phyloP scores from a whole-genome alignment of 306 rosid genomes.

The Cucumis melo region DNA sequence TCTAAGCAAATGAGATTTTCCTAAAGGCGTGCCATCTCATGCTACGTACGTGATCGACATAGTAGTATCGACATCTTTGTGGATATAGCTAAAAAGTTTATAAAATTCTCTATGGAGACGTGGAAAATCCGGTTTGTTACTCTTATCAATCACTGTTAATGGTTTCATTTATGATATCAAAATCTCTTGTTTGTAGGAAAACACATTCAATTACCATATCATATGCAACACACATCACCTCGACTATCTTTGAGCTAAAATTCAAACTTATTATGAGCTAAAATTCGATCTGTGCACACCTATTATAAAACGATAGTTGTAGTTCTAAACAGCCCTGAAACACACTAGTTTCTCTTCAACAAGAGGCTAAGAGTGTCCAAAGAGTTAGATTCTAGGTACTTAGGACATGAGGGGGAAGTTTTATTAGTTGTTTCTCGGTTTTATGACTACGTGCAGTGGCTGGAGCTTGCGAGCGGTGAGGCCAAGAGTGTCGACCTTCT shows the following conservation, averaged over 20 bases:
- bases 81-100: background rate
- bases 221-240: background rate
- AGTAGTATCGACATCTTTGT: background rate
- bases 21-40: background rate
- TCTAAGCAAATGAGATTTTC: background rate
- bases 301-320: background rate
- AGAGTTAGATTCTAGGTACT: background rate
- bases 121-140: background rate
- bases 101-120: background rate
- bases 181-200: background rate
- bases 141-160: background rate
- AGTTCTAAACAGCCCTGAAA: background rate
- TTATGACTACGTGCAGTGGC: conserved; percentile 44
- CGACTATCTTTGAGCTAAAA: background rate
- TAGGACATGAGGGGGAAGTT: background rate
- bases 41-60: background rate
- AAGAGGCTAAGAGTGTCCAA: background rate
- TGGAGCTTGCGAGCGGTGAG: conserved; percentile 71
- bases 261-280: background rate
- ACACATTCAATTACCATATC: background rate
- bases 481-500: conserved; percentile 57
- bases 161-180: background rate
- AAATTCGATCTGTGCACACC: background rate
- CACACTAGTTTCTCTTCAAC: background rate
- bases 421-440: conserved; percentile 21